Base-by-base conservation (phyloP, 805 yeast genomes). In the Candida ulmi region DNA sequence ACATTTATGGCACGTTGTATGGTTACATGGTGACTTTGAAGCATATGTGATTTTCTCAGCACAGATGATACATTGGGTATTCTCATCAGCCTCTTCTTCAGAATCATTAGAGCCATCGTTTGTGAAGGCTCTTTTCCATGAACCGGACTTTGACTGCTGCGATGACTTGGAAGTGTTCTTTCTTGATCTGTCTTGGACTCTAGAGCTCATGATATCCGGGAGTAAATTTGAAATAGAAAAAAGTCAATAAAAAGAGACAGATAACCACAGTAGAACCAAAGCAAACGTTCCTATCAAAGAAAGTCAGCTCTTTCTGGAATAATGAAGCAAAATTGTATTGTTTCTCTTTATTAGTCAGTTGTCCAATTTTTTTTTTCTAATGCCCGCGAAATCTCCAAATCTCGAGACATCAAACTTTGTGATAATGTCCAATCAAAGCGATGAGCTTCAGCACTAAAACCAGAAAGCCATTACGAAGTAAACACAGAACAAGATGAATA, bases 21-120 rank as follows among this genome's bases (percentile, higher is more conserved):
- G 98, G 51, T 81, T 79, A 61, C 99, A 93, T 0, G 88, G 85
- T 2, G 93, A 74, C 9, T 84, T 54, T 0, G 95, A 87, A 3
- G 80, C 78, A 49, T 70, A 74, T n/a, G 51, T 48, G 21, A 88
- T 69, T 24, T 66, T 65, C 34, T 85, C 83, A 0, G 97, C 93
- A 65, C 99, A 93, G 41, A 93, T 85, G 17, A 88, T 63, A 69
- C 97, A 90, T 25, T 62, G 54, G 11, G 72, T 72, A 8, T 51
- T 60, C n/a, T 63, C 71, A 29, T 64, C 68, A 15, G 60, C 60
- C 13, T 57, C 62, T 6, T 58, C 63, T 8, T 53, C 63, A 13
- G 40, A 53, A 3, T 39, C 44, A n/a, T 31, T 41, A 11, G 34
- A 41, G 12, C 15, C 39, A 16, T 35, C 38, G 2, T 35, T 36